Evolutionary conservation across 371 early-diverging fungal species (phyloP).

Genomic region (Mycotypha africana): DNA sequence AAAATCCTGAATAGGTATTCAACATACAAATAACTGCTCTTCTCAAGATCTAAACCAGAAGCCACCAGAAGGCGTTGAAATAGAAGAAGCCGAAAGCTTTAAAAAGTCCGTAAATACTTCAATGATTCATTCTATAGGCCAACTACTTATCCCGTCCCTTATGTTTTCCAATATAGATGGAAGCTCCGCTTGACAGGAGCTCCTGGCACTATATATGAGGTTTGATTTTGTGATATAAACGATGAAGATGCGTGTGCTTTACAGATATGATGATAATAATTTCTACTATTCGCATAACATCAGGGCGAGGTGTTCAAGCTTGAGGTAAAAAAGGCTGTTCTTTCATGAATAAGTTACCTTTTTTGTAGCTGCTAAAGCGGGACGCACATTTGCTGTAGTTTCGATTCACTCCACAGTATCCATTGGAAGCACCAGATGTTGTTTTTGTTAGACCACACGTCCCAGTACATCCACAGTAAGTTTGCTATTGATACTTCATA

Average conservation of each 20-base stretch:
- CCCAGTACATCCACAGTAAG: constrained; percentile 84
- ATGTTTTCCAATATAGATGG: no score
- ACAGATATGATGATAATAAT: no score
- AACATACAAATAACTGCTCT: no score
- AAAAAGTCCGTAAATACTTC: constrained; percentile 47
- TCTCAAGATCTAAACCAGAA: constrained; percentile 56
- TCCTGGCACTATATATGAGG: constrained; percentile 64
- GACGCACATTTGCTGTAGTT: constrained; percentile 59
- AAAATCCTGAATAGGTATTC: no score
- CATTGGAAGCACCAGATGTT: constrained; percentile 84
- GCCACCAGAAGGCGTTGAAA: constrained; percentile 52
- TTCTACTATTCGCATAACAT: no score
- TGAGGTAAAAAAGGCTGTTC: constrained; percentile 58
- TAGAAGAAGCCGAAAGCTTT: constrained; percentile 55
- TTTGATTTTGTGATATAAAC: no score
- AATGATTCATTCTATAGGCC: no score
- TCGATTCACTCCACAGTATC: constrained; percentile 78
- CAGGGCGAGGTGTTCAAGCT: constrained; percentile 61
- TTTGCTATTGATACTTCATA: no score
- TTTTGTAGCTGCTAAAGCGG: no score
- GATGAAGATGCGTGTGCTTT: no score
- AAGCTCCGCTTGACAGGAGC: constrained; percentile 57
- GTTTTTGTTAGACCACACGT: constrained; percentile 63
- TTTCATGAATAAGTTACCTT: no score
- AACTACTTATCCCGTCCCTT: no score